Evolutionary conservation across 2,329 filamentous ascomycete genomes (phyloP), one percentile per base, ranked within the genome.

Genomic region (Grosmannia serpens): DNA sequence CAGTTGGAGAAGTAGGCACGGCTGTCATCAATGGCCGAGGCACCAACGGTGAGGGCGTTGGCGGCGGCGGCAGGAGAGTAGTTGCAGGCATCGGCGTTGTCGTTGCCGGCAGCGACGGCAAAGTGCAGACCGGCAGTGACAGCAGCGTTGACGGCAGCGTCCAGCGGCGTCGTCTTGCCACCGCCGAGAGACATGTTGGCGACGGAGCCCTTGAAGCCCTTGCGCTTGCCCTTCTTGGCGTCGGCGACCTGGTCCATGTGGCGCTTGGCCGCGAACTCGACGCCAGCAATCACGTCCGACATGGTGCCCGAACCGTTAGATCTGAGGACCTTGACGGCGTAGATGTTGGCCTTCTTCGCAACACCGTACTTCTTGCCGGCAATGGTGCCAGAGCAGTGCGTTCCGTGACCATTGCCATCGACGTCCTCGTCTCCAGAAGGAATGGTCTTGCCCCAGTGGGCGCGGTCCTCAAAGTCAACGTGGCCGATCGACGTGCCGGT

Each of bases 1-100:
- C 86, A 97, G 88, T 99, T 99, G 84, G 95, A 99, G 86, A 99
- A 99, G 84, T 97, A 99, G 65, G 94, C 94, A 76, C 94, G 92
- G 81, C 90, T 89, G 71, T 99, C 94, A 69, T 87, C 84, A 61
- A 99, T 84, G 66, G 89, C 94, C 52, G 91, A 95, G 65, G 94
- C 94, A 75, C 92, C 95, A 64, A 99, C 94, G 60, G 94, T 99
- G 72, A 99, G 84, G 65, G 94, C 91, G 70, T 95, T 90, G 68
- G 84, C 80, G 67, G 95, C 91, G 64, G 92, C 89, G 69, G 94
- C 95, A 61, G 94, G 94, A 47, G 94, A 99, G 84, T 97, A 99
- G 81, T 94, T 95, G 87, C 94, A 99, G 60, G 95, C 94, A 76
- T 99, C 91, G 64, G 92, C 90, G 70, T 99, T 97, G 77, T 99